phyloP scores from a whole-genome alignment of 148 eudicot genomes.

The Simmondsia chinensis region DNA sequence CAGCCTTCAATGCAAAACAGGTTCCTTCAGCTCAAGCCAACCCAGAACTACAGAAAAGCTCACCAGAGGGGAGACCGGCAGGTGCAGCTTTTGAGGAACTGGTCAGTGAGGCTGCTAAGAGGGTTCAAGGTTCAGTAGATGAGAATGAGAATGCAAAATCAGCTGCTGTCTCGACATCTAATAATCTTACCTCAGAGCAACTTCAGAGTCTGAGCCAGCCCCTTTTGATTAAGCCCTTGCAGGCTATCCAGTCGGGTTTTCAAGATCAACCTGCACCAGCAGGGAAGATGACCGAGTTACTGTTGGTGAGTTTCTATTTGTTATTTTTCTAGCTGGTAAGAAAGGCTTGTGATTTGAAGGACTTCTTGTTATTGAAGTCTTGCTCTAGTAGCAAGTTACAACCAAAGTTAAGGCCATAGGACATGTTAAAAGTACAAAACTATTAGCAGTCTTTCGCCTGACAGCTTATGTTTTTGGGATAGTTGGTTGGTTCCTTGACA shows the following conservation, averaged over 20 bases:
- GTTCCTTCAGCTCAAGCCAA: constrained; percentile 16
- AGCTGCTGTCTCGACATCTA: constrained; percentile 11
- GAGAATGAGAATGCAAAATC: constrained; percentile 16
- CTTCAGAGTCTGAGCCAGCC: constrained; percentile 40
- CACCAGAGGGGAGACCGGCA: constrained; percentile 21
- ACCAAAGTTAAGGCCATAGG: too few relatives aligned
- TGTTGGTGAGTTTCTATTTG: constrained; percentile 38
- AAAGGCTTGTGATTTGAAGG: too few relatives aligned
- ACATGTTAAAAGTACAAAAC: too few relatives aligned
- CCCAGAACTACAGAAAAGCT: constrained; percentile 7
- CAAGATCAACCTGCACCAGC: constrained; percentile 21
- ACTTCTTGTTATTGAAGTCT: too few relatives aligned
- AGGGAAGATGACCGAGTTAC: constrained; percentile 87
- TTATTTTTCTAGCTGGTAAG: not conserved
- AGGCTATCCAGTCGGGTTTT: constrained; percentile 26
- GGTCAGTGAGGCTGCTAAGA: constrained; percentile 16
- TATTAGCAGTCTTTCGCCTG: too few relatives aligned
- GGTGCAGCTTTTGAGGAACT: constrained; percentile 18
- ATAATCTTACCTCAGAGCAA: constrained; percentile 21
- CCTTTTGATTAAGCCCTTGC: constrained; percentile 43
- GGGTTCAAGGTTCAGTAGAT: constrained; percentile 13
- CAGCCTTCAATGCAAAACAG: constrained; percentile 28
- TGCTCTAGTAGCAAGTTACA: too few relatives aligned
- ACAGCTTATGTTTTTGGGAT: too few relatives aligned
- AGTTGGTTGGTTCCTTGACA: too few relatives aligned